Base-by-base conservation (phyloP, 306 rosid genomes). In the Styphnolobium japonicum region DNA sequence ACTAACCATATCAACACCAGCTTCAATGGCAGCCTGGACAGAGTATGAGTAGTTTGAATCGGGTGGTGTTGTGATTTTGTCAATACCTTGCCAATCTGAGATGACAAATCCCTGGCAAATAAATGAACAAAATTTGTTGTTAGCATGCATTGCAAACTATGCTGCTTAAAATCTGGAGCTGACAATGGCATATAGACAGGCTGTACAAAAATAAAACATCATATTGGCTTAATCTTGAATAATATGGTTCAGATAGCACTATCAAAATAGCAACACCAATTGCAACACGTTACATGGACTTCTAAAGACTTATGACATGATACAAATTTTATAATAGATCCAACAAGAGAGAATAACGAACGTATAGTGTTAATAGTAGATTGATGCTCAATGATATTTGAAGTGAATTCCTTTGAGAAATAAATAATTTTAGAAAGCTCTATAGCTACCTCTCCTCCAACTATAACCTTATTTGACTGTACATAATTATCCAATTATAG, bases 41-140 rank as follows among this genome's bases (percentile, higher is more conserved):
- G 98, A 90, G 87, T 86, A 95, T 10, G 99, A 63, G 89, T 92
- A 92, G 82, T 95, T 93, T 70, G 94, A 75, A 88, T 87, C 93
- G 0, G 87, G 88, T 14, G 98, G 92, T 5, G 96, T 6, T 23
- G 98, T 93, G 61, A 93, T 86, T 83, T 84, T 88, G 82, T 95
- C 99, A 73, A 95, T 65, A 66, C 98, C 99, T 82, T 89, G 92
- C 99, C 99, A 95, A 81, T 95, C 99, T 52, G 99, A 93, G 81
- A 95, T 95, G 81, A 95, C 97, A 88, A 95, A 95, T 67, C 99
- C 99, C 99, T 95, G 92, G 81, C 48, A 82, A 78, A 81, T 69
- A 86, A 80, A 46, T 67, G 67, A 77, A 77, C 61, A 69, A 14
- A 37, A 11, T 61, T 75, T 23, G 27, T 10, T 12, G 43, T 79